Evolutionary conservation across 2,329 filamentous ascomycete genomes (phyloP), one percentile per base, ranked within the genome.

Genomic region (Rhexocercosporidium sp.): DNA sequence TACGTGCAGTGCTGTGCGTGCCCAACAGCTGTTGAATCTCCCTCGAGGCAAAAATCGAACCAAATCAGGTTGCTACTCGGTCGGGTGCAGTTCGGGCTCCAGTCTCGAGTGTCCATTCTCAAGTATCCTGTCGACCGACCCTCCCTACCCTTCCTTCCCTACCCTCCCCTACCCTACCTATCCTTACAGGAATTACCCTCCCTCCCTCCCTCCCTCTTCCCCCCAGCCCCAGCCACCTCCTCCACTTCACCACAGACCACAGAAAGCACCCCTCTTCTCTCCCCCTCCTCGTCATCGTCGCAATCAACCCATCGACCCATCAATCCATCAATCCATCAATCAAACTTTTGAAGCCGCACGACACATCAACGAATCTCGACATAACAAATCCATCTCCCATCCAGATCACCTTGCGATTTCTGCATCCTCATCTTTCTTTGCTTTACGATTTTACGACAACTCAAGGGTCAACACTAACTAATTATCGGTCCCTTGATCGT

Each of bases 241-340:
- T 12, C 3, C 47, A 51, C 49, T 53, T 31, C 49, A 53, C 49
- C 49, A 27, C 49, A 53, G 8, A 37, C 34, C 34, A 11, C 34
- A 37, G 31, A 53, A 31, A 14, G 25, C 49, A 53, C 49, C 49
- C 49, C 53, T 56, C 53, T 39, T 22, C 53, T 37, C 53, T 54
- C 53, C 31, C 49, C 31, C 31, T 31, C 27, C 31, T 56, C 53
- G 53, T 56, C 53, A 56, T 56, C 53, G 53, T 56, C 53, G 53
- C 53, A 56, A 56, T 56, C 53, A 37, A 56, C 14, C n/a, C 5
- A 54, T n/a, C 29, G n/a, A 20, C n/a, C 41, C 18, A 18, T 44
- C n/a, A 18, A 54, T n/a, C 29, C 18, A 20, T 44, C 41, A 44
- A 18, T 44, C 41, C 18, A 18, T 44, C 41, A 44, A 11, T 59